Evolutionary conservation across 2,329 filamentous ascomycete genomes (phyloP).

Genomic region (Cercospora sp.): DNA sequence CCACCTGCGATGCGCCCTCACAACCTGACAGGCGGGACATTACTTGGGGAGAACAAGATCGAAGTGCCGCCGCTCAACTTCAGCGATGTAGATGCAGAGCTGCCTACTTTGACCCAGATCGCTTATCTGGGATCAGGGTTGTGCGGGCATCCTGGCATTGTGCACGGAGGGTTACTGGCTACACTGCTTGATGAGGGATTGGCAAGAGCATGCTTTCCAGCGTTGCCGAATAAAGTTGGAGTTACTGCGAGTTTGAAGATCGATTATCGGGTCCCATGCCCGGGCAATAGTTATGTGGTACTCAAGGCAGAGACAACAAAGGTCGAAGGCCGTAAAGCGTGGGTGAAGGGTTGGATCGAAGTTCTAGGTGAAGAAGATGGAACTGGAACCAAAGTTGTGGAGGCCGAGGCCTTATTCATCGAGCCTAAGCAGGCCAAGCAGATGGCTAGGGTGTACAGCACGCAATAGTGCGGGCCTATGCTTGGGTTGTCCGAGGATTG

Average conservation of each 20-base stretch:
- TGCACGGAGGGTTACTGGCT: constrained; percentile 89
- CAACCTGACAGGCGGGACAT: constrained; percentile 78
- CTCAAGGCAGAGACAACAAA: constrained; percentile 76
- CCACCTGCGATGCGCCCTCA: constrained; percentile 67
- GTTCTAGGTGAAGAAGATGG: constrained; percentile 60
- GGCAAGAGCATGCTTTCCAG: constrained; percentile 82
- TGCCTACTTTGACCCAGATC: constrained; percentile 61
- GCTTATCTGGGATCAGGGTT: constrained; percentile 75
- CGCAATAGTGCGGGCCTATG: constrained; percentile 1
- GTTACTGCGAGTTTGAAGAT: constrained; percentile 82
- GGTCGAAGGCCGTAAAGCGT: constrained; percentile 90
- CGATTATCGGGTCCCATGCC: constrained; percentile 79
- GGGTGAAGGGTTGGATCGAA: constrained; percentile 86
- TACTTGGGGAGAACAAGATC: constrained; percentile 73
- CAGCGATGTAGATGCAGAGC: constrained; percentile 61
- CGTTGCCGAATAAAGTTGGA: constrained; percentile 79
- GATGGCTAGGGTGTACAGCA: constrained; percentile 39
- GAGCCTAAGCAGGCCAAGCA: constrained; percentile 76
- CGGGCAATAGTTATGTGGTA: constrained; percentile 73
- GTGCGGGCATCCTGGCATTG: constrained; percentile 85
- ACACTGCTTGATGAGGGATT: constrained; percentile 90
- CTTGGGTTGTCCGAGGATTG: background rate
- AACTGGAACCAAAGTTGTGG: constrained; percentile 67
- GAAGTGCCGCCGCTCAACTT: constrained; percentile 80
- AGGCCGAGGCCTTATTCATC: constrained; percentile 83